Percentiles rank a stretch among this genome's conserved stretches.
phyloP scores from a whole-genome alignment of 192 early-diverging fungal species.

The Podila epigama region DNA sequence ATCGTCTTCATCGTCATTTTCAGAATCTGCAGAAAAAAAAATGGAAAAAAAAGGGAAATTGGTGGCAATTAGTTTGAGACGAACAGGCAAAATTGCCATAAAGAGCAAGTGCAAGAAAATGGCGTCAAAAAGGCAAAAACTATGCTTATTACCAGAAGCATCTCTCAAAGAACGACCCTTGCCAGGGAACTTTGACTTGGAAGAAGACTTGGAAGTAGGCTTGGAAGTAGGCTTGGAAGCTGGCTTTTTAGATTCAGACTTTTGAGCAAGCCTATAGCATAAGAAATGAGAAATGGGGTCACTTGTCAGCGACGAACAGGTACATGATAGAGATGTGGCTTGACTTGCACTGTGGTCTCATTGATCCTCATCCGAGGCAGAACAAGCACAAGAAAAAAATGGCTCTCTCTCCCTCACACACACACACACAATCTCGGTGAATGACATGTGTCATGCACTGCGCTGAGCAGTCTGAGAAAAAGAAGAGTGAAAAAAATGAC shows the following conservation, averaged over 20 bases:
- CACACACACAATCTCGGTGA: no score
- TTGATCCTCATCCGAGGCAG: no score
- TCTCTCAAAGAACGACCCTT: slow-evolving; percentile 32
- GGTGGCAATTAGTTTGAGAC: not conserved
- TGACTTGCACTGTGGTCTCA: no score
- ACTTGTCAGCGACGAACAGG: no score
- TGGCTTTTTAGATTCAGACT: slow-evolving; percentile 23
- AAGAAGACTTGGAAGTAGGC: slow-evolving; percentile 13
- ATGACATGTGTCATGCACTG: not conserved
- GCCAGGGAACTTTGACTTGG: slow-evolving; percentile 46
- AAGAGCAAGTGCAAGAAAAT: slow-evolving; percentile 1
- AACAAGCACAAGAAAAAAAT: no score
- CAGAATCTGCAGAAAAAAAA: not conserved
- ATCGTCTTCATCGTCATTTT: slow-evolving; percentile 34
- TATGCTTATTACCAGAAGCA: not conserved
- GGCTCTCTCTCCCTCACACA: no score
- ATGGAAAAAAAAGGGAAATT: not conserved
- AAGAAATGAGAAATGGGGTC: no score
- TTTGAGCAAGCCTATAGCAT: slow-evolving; percentile 11
- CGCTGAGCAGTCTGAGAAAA: not conserved
- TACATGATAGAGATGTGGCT: no score
- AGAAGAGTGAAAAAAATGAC: no score
- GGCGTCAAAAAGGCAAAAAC: not conserved
- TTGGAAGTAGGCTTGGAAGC: slow-evolving; percentile 19
- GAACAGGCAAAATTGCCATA: not conserved